These are phyloP conservation scores for Lasiosphaeria ovina DNA, from an alignment of 495 filamentous ascomycete species.

Conservation along the genomic window DNA sequence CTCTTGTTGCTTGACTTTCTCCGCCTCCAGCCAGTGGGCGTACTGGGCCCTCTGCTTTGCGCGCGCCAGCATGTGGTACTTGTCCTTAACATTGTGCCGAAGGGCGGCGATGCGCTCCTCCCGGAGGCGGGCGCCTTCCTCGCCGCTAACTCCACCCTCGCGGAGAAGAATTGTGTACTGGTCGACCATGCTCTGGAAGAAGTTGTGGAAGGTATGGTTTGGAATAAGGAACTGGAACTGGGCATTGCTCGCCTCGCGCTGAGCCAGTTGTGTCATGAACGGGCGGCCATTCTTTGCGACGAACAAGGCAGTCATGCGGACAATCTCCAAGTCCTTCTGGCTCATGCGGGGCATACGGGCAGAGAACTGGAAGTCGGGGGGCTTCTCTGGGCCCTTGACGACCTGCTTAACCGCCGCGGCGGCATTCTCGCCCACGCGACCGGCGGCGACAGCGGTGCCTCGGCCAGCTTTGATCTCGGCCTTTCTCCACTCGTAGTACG, in stretches of 20 bases:
- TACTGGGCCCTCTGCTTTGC: conserved; percentile 85
- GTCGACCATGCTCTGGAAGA: conserved; percentile 86
- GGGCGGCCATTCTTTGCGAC: conserved; percentile 86
- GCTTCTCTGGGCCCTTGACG: conserved; percentile 79
- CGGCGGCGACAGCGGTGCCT: conserved; percentile 76
- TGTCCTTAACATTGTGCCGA: conserved; percentile 72
- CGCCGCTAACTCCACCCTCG: conserved; percentile 64
- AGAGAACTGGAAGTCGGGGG: conserved; percentile 90
- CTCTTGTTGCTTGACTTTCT: conserved; percentile 87
- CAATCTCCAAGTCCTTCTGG: conserved; percentile 91
- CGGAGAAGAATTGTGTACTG: conserved; percentile 86
- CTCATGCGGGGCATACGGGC: conserved; percentile 97
- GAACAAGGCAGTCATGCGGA: conserved; percentile 84
- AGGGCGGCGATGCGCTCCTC: conserved; percentile 70
- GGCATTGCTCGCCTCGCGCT: conserved; percentile 84
- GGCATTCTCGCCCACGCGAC: conserved; percentile 64
- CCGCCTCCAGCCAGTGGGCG: conserved; percentile 76
- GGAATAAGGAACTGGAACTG: conserved; percentile 97
- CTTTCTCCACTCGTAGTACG: conserved; percentile 89
- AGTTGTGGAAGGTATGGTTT: conserved; percentile 92
- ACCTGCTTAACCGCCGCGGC: conserved; percentile 53
- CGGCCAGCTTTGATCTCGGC: conserved; percentile 79
- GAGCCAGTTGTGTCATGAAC: conserved; percentile 83
- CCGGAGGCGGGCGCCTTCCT: conserved; percentile 59
- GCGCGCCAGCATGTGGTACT: conserved; percentile 73